Conservation (phyloP, 495 filamentous ascomycete genomes). For the Neurospora sp. region DNA sequence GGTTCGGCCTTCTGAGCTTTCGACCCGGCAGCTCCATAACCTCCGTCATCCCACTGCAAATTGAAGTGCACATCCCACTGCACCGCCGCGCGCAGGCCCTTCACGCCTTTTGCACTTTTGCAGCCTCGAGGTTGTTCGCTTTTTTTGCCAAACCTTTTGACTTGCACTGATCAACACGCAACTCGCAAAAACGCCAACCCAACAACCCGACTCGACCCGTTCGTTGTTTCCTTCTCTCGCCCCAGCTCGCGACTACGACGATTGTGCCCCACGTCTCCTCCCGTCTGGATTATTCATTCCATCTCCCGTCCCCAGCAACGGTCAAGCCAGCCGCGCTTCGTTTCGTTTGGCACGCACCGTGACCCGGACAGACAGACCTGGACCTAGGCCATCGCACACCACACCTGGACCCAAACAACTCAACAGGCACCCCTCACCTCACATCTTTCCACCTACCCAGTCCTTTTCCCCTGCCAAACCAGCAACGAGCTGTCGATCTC, state of each 20-base stretch:
- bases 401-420: neutral
- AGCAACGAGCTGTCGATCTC: neutral
- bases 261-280: neutral
- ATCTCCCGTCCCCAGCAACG: neutral
- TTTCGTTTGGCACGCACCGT: neutral
- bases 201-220: neutral
- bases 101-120: neutral
- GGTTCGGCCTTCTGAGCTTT: slow-evolving; percentile 28
- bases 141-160: neutral
- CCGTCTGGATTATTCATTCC: neutral
- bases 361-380: neutral
- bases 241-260: neutral
- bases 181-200: neutral
- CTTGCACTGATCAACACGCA: neutral
- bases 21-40: slow-evolving; percentile 19
- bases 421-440: neutral
- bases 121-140: neutral
- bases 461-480: neutral
- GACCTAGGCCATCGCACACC: neutral
- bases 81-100: neutral
- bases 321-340: neutral
- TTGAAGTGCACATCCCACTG: neutral
- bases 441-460: neutral
- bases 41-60: slow-evolving; percentile 20
- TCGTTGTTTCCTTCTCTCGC: neutral